phyloP scores from a whole-genome alignment of 768 basidiomycete species.

The Dioszegia crocea region DNA sequence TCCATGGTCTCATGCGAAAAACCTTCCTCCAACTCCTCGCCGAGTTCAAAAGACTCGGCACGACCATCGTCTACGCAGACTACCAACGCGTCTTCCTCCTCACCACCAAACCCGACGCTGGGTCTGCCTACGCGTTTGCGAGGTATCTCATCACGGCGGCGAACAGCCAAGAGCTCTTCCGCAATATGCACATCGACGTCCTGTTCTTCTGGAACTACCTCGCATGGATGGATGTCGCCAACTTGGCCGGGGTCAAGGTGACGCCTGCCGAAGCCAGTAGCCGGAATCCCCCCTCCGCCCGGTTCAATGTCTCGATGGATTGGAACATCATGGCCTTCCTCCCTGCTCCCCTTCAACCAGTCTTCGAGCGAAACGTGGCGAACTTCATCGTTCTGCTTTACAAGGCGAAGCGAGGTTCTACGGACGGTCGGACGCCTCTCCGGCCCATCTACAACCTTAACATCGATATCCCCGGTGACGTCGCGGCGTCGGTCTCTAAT shows the following conservation, averaged over 20 bases:
- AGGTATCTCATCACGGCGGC: conserved; percentile 92
- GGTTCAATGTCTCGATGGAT: conserved; percentile 58
- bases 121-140: conserved; percentile 90
- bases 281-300: conserved; percentile 19
- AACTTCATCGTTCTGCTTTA: conserved; percentile 82
- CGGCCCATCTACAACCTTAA: conserved; percentile 62
- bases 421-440: conserved; percentile 66
- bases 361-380: conserved; percentile 69
- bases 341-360: conserved; percentile 70
- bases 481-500: conserved; percentile 54
- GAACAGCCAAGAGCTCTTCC: conserved; percentile 90
- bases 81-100: conserved; percentile 84
- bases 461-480: conserved; percentile 31
- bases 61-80: conserved; percentile 87
- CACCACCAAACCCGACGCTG: conserved; percentile 85
- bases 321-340: conserved; percentile 93
- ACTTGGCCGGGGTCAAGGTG: conserved; percentile 76
- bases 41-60: conserved; percentile 91
- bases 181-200: conserved; percentile 80
- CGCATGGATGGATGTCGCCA: conserved; percentile 92
- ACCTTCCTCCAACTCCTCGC: conserved; percentile 94
- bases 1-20: conserved; percentile 95
- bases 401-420: conserved; percentile 60
- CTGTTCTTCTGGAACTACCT: conserved; percentile 89
- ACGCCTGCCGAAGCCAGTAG: conserved; percentile 50